Base-by-base conservation (phyloP, 2,329 filamentous ascomycete genomes). In the Cytospora chrysosperma region DNA sequence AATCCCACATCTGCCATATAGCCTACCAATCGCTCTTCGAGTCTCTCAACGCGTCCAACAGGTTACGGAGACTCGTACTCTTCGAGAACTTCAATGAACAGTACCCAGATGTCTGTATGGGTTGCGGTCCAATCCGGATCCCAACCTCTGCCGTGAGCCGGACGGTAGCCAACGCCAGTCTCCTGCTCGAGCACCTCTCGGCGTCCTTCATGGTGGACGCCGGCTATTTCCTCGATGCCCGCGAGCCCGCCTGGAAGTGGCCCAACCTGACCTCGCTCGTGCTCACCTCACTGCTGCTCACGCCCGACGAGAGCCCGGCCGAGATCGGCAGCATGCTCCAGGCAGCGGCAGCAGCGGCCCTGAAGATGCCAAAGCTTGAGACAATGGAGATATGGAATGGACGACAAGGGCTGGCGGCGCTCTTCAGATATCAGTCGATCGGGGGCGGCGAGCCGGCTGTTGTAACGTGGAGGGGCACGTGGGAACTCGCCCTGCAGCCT, bases 381-480 rank as follows among this genome's bases (percentile, higher is more conserved):
- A 75, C 67, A 57, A 72, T 75, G 72, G 72, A 75, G 66, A 72
- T 75, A 58, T 75, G 72, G 72, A 75, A 75, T 68, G 74, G 71
- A 68, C 56, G 64, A 70, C 68, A 71, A 66, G 70, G 71, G 2
- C 58, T 72, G 40, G 72, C 73, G 49, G 65, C 65, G 62, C 69
- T 75, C 61, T 75, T 76, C 65, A 65, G 64, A 58, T 75, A 74
- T 53, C 69, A 72, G 65, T 34, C 61, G 50, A 50, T 61, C 27
- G 52, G 37, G 12, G 34, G 59, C 30, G 26, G 13, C 49, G 56
- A 47, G 49, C 47, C 61, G 61, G 71, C 70, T 63, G 66, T 55
- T 13, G 69, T 74, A 58, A 66, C 63, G 26, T 72, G 69, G 72
- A 69, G 69, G 69, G 67, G 68, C 54, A 74, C 72, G 56, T 74